phyloP scores from a whole-genome alignment of 169 alveolate genomes.

The Besnoitia besnoiti region DNA sequence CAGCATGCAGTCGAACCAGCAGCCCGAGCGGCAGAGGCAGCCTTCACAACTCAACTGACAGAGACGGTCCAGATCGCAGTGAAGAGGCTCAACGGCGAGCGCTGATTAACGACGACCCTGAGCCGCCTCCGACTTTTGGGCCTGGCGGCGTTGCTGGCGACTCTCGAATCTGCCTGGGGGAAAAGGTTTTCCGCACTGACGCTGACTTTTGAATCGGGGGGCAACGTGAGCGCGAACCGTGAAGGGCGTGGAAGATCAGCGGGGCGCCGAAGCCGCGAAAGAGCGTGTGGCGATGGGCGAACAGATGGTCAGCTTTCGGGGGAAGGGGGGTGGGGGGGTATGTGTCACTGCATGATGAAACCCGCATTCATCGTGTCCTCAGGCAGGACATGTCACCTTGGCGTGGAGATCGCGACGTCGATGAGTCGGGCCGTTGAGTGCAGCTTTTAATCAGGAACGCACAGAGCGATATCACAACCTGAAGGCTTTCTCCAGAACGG shows the following conservation, averaged over 20 bases:
- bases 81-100: constrained; percentile 44
- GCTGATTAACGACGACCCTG: constrained; percentile 65
- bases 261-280: neutral
- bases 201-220: constrained; percentile 48
- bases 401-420: no score
- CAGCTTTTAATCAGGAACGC: no score
- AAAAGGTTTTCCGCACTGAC: constrained; percentile 46
- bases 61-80: neutral
- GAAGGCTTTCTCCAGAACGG: no score
- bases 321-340: neutral
- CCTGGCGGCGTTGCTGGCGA: neutral
- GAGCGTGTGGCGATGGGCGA: neutral
- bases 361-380: neutral
- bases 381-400: neutral
- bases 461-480: no score
- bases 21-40: neutral
- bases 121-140: constrained; percentile 48
- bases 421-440: no score
- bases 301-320: no score
- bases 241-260: no score
- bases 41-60: neutral
- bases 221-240: neutral
- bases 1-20: neutral
- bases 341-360: neutral
- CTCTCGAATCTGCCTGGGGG: constrained; percentile 34